Evolutionary conservation across 768 basidiomycete species (phyloP).

Genomic region (Pisolithus orientalis): DNA sequence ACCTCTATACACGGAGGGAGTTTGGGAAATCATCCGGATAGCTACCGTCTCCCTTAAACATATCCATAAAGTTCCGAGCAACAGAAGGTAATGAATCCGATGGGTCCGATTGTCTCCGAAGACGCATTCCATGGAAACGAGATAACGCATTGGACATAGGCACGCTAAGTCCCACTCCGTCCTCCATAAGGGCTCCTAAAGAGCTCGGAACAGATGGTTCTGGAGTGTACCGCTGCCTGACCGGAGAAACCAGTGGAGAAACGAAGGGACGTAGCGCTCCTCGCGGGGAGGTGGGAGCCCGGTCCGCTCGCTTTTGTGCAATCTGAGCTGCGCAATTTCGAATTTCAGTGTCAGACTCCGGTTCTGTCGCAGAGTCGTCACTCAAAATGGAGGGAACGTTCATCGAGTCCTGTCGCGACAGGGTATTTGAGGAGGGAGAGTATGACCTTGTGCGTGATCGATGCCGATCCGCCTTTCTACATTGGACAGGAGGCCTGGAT

Average conservation of each 20-base stretch:
- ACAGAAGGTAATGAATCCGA: conserved; percentile 20
- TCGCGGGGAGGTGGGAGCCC: background rate
- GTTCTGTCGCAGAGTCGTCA: conserved; percentile 26
- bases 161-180: conserved; percentile 5
- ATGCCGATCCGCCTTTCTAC: background rate
- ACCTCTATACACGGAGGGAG: conserved; percentile 16
- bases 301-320: conserved; percentile 2
- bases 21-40: conserved; percentile 30
- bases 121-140: background rate
- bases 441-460: conserved; percentile 2
- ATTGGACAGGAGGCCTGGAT: background rate
- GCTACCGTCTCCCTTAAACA: conserved; percentile 30
- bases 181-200: conserved; percentile 3
- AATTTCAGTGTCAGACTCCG: conserved; percentile 28
- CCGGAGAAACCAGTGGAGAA: conserved; percentile 25
- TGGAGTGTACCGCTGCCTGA: conserved; percentile 9
- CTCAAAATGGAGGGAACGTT: background rate
- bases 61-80: conserved; percentile 25
- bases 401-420: conserved; percentile 1
- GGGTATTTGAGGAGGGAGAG: background rate
- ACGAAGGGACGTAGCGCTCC: conserved; percentile 8
- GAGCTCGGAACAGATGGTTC: background rate
- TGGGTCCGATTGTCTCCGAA: conserved; percentile 7
- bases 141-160: background rate
- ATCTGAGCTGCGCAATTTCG: conserved; percentile 15